These are phyloP conservation scores for Ampelocalamus luodianensis DNA, from an alignment of 176 grass and related monocot genomes.

Conservation along the genomic window DNA sequence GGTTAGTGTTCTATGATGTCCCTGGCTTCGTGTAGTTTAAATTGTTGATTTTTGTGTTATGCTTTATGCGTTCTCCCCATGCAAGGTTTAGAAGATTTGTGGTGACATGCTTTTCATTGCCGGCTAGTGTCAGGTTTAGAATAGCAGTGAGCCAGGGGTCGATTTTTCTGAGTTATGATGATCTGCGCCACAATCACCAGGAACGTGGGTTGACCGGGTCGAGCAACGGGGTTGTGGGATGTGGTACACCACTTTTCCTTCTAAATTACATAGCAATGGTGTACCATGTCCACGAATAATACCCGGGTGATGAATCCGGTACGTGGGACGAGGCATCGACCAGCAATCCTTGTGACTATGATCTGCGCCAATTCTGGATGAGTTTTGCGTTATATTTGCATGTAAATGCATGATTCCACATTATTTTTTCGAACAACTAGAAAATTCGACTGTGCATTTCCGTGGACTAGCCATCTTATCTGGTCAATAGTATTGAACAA, in stretches of 20 bases:
- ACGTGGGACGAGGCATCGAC: too few relatives aligned
- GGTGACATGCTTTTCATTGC: neutral
- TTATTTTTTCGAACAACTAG: neutral
- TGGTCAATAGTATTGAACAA: neutral
- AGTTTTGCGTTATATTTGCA: constrained; percentile 22
- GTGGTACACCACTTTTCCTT: too few relatives aligned
- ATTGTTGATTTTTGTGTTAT: neutral
- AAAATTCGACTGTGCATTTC: neutral
- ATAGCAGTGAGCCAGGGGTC: neutral
- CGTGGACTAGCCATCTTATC: neutral
- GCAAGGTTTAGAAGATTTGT: constrained; percentile 1
- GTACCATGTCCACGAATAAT: too few relatives aligned
- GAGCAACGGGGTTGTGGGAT: too few relatives aligned
- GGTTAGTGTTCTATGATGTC: neutral
- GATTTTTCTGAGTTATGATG: neutral
- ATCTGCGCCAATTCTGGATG: constrained; percentile 3
- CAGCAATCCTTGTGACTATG: neutral
- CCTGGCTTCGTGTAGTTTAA: neutral
- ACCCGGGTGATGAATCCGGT: too few relatives aligned
- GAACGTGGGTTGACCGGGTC: too few relatives aligned
- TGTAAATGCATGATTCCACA: neutral
- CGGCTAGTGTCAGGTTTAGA: neutral
- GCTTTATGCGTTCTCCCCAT: neutral
- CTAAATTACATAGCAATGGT: too few relatives aligned
- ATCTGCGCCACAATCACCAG: neutral